phyloP scores from a whole-genome alignment of 2,329 filamentous ascomycete genomes.

The Didymella sp. region DNA sequence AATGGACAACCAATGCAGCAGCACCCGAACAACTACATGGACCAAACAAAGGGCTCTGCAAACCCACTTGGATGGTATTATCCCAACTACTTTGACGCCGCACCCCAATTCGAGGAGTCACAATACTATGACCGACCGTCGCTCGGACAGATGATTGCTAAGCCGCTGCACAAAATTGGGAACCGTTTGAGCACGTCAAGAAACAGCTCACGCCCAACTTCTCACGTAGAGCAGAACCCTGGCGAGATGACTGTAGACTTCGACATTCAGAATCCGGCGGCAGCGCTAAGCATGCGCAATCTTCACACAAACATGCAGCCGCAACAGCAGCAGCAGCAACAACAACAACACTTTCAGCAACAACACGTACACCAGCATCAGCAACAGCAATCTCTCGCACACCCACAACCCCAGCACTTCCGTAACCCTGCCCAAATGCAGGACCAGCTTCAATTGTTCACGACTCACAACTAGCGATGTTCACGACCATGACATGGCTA shows the following conservation, averaged over 20 bases:
- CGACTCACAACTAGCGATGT: constrained; percentile 26
- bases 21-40: constrained; percentile 34
- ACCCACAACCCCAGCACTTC: constrained; percentile 27
- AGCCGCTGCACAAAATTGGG: constrained; percentile 44
- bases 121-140: constrained; percentile 47
- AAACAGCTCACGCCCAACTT: constrained; percentile 34
- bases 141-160: constrained; percentile 45
- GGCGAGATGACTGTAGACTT: constrained; percentile 37
- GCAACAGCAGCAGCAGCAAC: constrained; percentile 25
- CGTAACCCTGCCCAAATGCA: constrained; percentile 31
- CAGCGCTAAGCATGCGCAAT: constrained; percentile 32
- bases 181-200: constrained; percentile 37
- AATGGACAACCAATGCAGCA: constrained; percentile 29
- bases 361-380: constrained; percentile 24
- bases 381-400: constrained; percentile 34
- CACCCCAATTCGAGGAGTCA: constrained; percentile 47
- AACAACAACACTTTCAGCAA: constrained; percentile 27
- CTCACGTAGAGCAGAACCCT: constrained; percentile 30
- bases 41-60: constrained; percentile 36
- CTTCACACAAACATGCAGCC: constrained; percentile 13
- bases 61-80: constrained; percentile 45
- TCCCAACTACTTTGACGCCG: constrained; percentile 46
- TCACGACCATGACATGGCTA: constrained; percentile 11
- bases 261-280: constrained; percentile 28
- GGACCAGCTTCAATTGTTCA: constrained; percentile 35